A percentile compares a stretch with the other conserved stretches of the same genome.
phyloP scores from a whole-genome alignment of 2,329 filamentous ascomycete species.

The Botrytis paeoniae region DNA sequence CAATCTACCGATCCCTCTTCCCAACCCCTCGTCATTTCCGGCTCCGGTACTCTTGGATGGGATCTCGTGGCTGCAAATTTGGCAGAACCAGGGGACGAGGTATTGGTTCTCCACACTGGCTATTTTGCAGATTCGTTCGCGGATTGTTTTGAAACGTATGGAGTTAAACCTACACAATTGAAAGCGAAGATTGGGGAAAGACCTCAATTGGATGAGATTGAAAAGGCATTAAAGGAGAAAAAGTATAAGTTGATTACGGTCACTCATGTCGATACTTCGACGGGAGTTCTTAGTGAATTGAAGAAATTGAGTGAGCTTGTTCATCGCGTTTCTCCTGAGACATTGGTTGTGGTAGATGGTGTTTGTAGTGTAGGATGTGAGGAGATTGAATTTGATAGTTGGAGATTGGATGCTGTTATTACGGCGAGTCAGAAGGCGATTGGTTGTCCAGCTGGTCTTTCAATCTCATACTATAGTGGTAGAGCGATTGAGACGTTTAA shows the following conservation, averaged over 20 bases:
- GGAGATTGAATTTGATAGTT: slow-evolving; percentile 93
- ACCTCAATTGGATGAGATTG: slow-evolving; percentile 82
- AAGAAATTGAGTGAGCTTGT: slow-evolving; percentile 80
- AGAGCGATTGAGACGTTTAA: slow-evolving; percentile 80
- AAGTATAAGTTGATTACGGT: slow-evolving; percentile 93
- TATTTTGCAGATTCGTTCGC: slow-evolving; percentile 97
- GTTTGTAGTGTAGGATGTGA: slow-evolving; percentile 97
- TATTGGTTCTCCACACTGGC: slow-evolving; percentile 88
- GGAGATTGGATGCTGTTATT: slow-evolving; percentile 87
- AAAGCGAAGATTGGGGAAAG: slow-evolving; percentile 85
- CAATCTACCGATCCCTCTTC: slow-evolving; percentile 77
- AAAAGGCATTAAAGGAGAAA: slow-evolving; percentile 84
- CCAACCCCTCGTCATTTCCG: slow-evolving; percentile 90
- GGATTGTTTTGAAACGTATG: slow-evolving; percentile 88
- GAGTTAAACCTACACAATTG: slow-evolving; percentile 83
- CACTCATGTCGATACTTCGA: slow-evolving; percentile 96
- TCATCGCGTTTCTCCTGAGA: slow-evolving; percentile 83
- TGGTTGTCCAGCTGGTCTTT: slow-evolving; percentile 88
- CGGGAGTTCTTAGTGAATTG: slow-evolving; percentile 89
- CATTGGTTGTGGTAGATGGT: slow-evolving; percentile 87
- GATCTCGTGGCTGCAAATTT: slow-evolving; percentile 94
- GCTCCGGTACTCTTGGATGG: slow-evolving; percentile 95
- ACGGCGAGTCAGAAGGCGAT: slow-evolving; percentile 98
- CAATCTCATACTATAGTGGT: slow-evolving; percentile 90
- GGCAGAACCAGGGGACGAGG: slow-evolving; percentile 83